Base-by-base conservation (phyloP, 129 eudicot species). In the Pittosporum tobira region DNA sequence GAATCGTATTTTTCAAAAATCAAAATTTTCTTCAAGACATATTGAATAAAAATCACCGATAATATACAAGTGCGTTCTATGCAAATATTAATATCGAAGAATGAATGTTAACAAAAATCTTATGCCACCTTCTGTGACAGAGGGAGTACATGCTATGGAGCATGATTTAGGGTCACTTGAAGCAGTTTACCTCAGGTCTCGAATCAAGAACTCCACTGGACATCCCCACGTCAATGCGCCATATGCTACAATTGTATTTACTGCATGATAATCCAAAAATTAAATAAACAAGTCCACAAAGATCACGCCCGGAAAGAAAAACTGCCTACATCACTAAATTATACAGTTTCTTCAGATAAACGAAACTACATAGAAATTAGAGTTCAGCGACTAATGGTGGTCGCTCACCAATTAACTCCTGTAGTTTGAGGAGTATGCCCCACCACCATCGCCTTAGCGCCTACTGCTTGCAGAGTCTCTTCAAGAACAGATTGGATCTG, bases 151-250 rank as follows among this genome's bases (percentile, higher is more conserved):
- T 25, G 23, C 27, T 18, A 20, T 15, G 31, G n/a, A n/a, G n/a
- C 40, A 30, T 22, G n/a, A 43, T n/a, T 16, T 21, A 22, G n/a
- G 16, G 63, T 13, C 69, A 48, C 44, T 5, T 25, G 48, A 51
- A 16, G 48, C 28, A 50, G 53, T 50, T 59, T 80, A 91, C 99
- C 96, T 91, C 99, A n/a, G 99, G 96, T 62, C 76, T 81, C 54
- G 99, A 91, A 76, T 84, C 80, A 69, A 81, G 96, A 75, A 91
- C 99, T 61, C 99, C 99, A 51, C 94, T 91, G 49, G 99, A 91
- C 99, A 91, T 91, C 58, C 99, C 99, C 57, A 91, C 99, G 54
- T 91, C 99, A 70, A 91, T 66, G 15, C 96, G 83, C 99, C 99
- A 91, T 73, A 91, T 83, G 71, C 84, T 79, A 66, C 99, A 83